phyloP scores from a whole-genome alignment of 192 early-diverging fungal genomes.

The Umbelopsis vinacea region DNA sequence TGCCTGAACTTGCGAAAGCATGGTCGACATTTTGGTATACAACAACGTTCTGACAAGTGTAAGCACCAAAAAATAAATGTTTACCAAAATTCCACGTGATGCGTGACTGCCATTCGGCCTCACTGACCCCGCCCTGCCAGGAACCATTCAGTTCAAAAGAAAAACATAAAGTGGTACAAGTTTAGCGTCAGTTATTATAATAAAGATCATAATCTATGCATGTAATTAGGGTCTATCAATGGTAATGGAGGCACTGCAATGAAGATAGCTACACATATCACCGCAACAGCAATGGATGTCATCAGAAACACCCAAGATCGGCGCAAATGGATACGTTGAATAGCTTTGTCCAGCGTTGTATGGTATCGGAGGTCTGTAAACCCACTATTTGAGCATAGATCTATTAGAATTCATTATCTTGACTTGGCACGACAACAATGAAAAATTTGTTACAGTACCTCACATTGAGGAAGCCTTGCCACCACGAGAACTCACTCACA shows the following conservation, averaged over 20 bases:
- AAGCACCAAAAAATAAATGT: background rate
- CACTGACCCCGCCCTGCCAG: too few relatives aligned
- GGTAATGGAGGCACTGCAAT: background rate
- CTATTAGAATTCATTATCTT: background rate
- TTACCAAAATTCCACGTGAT: background rate
- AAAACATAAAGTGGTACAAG: background rate
- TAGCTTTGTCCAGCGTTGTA: background rate
- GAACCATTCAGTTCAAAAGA: too few relatives aligned
- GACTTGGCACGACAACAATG: too few relatives aligned
- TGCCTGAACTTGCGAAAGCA: conserved; percentile 19
- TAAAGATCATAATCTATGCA: background rate
- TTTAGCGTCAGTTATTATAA: background rate
- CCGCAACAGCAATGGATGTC: background rate
- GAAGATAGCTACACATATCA: background rate
- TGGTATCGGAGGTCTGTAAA: background rate
- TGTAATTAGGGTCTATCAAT: background rate
- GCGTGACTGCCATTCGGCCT: background rate
- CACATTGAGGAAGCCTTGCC: conserved; percentile 34
- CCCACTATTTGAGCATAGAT: background rate
- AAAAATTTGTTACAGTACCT: conserved; percentile 23
- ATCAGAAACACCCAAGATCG: background rate
- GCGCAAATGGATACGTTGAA: background rate
- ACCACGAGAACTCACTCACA: conserved; percentile 43
- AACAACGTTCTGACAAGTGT: background rate
- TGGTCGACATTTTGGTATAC: conserved; percentile 5